Evolutionary conservation across 2,329 filamentous ascomycete genomes (phyloP), one percentile per base, ranked within the genome.

Genomic region (Fusarium camptoceras): DNA sequence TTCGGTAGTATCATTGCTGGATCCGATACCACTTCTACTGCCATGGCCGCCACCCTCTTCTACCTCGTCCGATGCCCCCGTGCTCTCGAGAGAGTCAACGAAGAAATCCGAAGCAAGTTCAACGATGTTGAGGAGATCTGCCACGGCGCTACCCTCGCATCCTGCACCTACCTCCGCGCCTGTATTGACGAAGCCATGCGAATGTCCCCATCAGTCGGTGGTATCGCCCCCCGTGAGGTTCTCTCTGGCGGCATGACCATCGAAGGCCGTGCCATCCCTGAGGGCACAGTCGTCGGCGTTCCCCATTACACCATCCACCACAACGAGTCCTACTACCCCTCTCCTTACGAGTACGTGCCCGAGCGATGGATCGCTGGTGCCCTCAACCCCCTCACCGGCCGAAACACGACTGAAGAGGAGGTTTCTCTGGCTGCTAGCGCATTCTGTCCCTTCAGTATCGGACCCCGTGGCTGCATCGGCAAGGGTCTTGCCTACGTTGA

Each of bases 401-500:
- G 77, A 59, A 71, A 76, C 30, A 83, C 84, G 1, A 85, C 81
- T 8, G 84, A 86, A 60, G 83, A 84, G 3, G 86, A 88, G 55
- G 81, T 88, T 3, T 81, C 83, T 5, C 75, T 82, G 8, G 90
- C 91, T 4, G 86, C 91, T 53, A 85, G 84, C 34, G 92, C 92
- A 1, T 95, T 92, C 79, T 93, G 90, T 67, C 91, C 93, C 3
- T 94, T 94, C 73, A 89, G 87, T 47, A 82, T 92, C 66, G 91
- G 91, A 0, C 88, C 90, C 0, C 82, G 91, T 14, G 90, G 90
- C 4, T 94, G 91, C 75, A 92, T 93, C 57, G 91, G 91, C 1
- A 93, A 92, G 83, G 85, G 86, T 1, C 79, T 92, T 46, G 90
- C 90, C 3, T 91, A 92, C 72, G 84, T 87, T 46, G 90, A 92